Evolutionary conservation across 2,329 filamentous ascomycete genomes (phyloP).

Genomic region (Colletotrichum agaves): DNA sequence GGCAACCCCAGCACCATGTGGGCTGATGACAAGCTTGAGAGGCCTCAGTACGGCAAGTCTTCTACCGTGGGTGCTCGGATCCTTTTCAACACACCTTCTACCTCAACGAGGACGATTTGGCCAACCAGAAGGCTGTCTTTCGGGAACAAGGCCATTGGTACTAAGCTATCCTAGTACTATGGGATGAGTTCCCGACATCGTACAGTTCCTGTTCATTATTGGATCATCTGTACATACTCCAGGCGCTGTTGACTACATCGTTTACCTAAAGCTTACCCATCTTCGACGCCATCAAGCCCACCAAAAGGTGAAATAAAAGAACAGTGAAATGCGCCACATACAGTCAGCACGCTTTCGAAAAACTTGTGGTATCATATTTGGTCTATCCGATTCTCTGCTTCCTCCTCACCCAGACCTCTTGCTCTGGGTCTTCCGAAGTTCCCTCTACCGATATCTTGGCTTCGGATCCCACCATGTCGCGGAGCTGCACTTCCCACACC

Average conservation of each 20-base stretch:
- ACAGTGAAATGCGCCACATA: not conserved
- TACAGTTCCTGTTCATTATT: not conserved
- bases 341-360: not conserved
- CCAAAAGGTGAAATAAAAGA: too few species aligned
- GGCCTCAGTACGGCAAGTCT: slow-evolving; percentile 25
- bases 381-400: slow-evolving; percentile 51
- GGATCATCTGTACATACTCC: not conserved
- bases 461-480: slow-evolving; percentile 40
- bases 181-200: too few species aligned
- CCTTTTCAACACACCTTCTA: slow-evolving; percentile 24
- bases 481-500: slow-evolving; percentile 72
- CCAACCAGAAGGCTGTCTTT: slow-evolving; percentile 17
- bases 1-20: slow-evolving; percentile 19
- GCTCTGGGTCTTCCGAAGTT: slow-evolving; percentile 28
- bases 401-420: slow-evolving; percentile 57
- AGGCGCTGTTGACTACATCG: too few species aligned
- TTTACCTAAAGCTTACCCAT: too few species aligned
- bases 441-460: not conserved
- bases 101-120: slow-evolving; percentile 15
- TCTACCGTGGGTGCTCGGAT: slow-evolving; percentile 13
- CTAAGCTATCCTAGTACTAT: not conserved
- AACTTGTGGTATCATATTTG: not conserved
- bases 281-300: too few species aligned
- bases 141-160: slow-evolving; percentile 21
- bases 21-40: slow-evolving; percentile 22